A percentile compares a stretch with the other conserved stretches of the same genome.
These are phyloP conservation scores for Colletotrichum sublineola DNA, from an alignment of 2,329 filamentous ascomycete species.

Conservation along the genomic window DNA sequence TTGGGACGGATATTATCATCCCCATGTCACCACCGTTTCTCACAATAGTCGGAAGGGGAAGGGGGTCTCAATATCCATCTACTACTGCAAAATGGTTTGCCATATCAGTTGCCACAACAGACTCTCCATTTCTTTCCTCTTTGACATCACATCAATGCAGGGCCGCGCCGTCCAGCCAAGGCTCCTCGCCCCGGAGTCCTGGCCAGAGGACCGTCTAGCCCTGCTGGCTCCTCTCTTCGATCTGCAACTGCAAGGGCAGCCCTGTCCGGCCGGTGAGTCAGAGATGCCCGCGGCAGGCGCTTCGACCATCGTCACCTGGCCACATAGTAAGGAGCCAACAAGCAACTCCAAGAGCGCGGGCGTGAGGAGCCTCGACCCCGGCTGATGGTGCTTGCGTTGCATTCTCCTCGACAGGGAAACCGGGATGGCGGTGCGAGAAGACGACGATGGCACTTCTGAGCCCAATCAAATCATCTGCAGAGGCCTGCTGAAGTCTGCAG, in stretches of 20 bases:
- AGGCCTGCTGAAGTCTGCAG: neutral
- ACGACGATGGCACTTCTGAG: neutral
- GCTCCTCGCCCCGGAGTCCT: neutral
- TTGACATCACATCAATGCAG: neutral
- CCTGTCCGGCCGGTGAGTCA: constrained; percentile 9
- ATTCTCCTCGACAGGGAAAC: neutral
- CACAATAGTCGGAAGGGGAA: no score
- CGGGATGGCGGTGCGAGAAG: neutral
- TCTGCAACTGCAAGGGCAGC: constrained; percentile 13
- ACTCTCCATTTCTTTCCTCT: constrained; percentile 24
- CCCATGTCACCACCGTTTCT: neutral
- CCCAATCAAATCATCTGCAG: neutral
- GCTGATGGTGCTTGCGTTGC: neutral
- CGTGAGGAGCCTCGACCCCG: neutral
- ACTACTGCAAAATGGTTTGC: constrained; percentile 2
- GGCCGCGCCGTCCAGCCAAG: neutral
- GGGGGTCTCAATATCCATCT: neutral
- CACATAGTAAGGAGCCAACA: neutral
- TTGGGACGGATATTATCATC: neutral
- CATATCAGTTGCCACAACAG: neutral
- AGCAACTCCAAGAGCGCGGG: neutral
- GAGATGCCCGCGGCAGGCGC: neutral
- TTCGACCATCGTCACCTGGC: neutral
- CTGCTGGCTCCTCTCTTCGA: neutral
- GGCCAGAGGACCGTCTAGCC: constrained; percentile 2